Evolutionary conservation across 202 grass and related monocot species (phyloP).

Genomic region (Setaria italica): DNA sequence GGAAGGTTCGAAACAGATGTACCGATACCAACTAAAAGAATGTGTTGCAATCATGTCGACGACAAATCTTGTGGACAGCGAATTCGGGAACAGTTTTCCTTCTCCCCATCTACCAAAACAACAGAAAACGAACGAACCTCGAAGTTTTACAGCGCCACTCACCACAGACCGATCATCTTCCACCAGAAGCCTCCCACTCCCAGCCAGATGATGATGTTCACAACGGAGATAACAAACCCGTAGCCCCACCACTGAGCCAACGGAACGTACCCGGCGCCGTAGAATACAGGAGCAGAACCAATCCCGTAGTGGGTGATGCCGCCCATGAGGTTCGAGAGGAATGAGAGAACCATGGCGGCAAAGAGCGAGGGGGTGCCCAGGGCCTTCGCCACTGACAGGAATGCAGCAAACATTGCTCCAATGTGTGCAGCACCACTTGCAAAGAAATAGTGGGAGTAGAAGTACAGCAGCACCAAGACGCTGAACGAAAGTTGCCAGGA

Average conservation of each 20-base stretch:
- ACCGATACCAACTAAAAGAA: constrained; percentile 57
- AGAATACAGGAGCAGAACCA: constrained; percentile 95
- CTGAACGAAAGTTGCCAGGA: constrained; percentile 93
- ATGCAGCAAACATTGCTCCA: constrained; percentile 96
- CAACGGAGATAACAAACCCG: constrained; percentile 78
- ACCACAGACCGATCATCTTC: constrained; percentile 98
- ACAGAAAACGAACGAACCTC: not conserved
- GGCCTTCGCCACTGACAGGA: constrained; percentile 86
- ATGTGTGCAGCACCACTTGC: constrained; percentile 98
- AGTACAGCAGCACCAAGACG: constrained; percentile 90
- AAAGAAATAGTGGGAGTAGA: constrained; percentile 99
- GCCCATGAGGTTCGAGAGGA: constrained; percentile 97
- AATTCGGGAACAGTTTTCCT: constrained; percentile 43
- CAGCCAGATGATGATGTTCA: constrained; percentile 96
- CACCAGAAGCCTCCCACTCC: constrained; percentile 92
- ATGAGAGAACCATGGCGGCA: constrained; percentile 83
- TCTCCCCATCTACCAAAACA: constrained; percentile 11
- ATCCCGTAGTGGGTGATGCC: constrained; percentile 94
- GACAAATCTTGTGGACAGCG: constrained; percentile 55
- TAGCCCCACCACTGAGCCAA: constrained; percentile 94
- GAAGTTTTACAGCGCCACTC: constrained; percentile 37
- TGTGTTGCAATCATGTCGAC: constrained; percentile 53
- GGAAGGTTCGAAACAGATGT: constrained; percentile 46
- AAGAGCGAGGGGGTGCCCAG: constrained; percentile 86
- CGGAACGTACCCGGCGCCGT: constrained; percentile 82